Evolutionary conservation across 2,329 filamentous ascomycete species (phyloP).

Genomic region (Onygena corvina): DNA sequence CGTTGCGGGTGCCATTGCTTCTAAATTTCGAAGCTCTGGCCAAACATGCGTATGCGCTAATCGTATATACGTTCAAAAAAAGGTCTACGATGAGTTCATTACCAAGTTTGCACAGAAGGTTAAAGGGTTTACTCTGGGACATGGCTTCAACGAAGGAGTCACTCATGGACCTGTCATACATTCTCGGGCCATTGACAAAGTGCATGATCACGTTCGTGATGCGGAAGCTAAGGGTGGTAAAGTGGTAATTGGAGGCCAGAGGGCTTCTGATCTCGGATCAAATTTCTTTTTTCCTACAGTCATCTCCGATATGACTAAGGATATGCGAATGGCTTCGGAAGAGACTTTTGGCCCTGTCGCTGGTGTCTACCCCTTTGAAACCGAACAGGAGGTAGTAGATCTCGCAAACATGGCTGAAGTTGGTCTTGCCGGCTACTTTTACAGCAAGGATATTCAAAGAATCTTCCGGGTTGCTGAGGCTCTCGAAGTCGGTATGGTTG

Average conservation of each 20-base stretch:
- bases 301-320: slow-evolving; percentile 68
- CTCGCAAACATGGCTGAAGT: slow-evolving; percentile 74
- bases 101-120: slow-evolving; percentile 44
- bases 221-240: slow-evolving; percentile 65
- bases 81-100: slow-evolving; percentile 44
- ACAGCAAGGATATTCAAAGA: slow-evolving; percentile 50
- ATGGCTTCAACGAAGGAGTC: slow-evolving; percentile 35
- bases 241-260: slow-evolving; percentile 62
- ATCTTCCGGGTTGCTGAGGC: slow-evolving; percentile 51
- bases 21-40: slow-evolving; percentile 87
- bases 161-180: slow-evolving; percentile 52
- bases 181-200: slow-evolving; percentile 66
- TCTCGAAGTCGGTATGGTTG: slow-evolving; percentile 40
- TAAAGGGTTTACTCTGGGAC: slow-evolving; percentile 37
- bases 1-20: slow-evolving; percentile 68
- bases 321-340: slow-evolving; percentile 74
- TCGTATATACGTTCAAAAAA: slow-evolving; percentile 42
- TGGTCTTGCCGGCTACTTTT: slow-evolving; percentile 90
- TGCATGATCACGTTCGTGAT: slow-evolving; percentile 66
- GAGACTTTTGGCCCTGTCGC: slow-evolving; percentile 96
- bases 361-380: slow-evolving; percentile 76
- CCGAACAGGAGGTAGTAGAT: slow-evolving; percentile 74
- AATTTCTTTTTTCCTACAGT: slow-evolving; percentile 91
- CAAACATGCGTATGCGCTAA: slow-evolving; percentile 87
- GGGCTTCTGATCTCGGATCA: slow-evolving; percentile 57